Percentiles rank a stretch among this genome's conserved stretches.
Evolutionary conservation across 2,329 filamentous ascomycete genomes (phyloP).

Genomic region (Graphilbum ipis-grandicollis): DNA sequence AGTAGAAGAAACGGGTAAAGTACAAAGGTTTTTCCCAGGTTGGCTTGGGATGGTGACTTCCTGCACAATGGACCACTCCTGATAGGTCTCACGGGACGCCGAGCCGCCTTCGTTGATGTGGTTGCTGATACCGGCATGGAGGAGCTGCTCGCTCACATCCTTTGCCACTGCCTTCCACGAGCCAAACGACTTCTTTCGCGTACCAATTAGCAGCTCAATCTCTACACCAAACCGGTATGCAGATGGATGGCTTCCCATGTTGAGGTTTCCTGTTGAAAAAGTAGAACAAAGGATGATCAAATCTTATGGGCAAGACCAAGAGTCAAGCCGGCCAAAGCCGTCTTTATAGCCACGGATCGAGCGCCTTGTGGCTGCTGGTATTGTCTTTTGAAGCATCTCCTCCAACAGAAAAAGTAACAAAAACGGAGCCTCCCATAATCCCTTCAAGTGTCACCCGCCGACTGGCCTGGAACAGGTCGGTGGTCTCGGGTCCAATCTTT

Average conservation of each 20-base stretch:
- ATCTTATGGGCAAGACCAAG: too few species aligned
- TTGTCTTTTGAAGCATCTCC: too few species aligned
- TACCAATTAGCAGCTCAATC: slow-evolving; percentile 19
- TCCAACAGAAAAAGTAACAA: too few species aligned
- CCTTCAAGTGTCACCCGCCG: too few species aligned
- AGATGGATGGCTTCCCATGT: neutral
- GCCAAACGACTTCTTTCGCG: slow-evolving; percentile 14
- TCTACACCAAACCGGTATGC: slow-evolving; percentile 18
- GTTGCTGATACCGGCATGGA: slow-evolving; percentile 16
- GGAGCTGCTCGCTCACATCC: slow-evolving; percentile 16
- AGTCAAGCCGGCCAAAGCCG: too few species aligned
- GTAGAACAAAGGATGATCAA: too few species aligned
- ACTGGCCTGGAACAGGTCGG: too few species aligned
- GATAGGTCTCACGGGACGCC: slow-evolving; percentile 15
- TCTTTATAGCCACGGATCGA: too few species aligned
- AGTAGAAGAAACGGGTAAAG: neutral
- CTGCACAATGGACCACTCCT: slow-evolving; percentile 19
- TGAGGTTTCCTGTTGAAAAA: too few species aligned
- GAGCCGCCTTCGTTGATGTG: slow-evolving; percentile 16
- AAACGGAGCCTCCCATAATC: too few species aligned
- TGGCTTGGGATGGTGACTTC: slow-evolving; percentile 19
- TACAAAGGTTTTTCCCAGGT: slow-evolving; percentile 13
- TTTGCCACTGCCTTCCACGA: slow-evolving; percentile 17
- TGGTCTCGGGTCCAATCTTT: too few species aligned
- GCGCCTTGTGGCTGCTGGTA: too few species aligned